Conservation (phyloP, 805 yeast genomes). For the Yamadazyma laniorum region DNA sequence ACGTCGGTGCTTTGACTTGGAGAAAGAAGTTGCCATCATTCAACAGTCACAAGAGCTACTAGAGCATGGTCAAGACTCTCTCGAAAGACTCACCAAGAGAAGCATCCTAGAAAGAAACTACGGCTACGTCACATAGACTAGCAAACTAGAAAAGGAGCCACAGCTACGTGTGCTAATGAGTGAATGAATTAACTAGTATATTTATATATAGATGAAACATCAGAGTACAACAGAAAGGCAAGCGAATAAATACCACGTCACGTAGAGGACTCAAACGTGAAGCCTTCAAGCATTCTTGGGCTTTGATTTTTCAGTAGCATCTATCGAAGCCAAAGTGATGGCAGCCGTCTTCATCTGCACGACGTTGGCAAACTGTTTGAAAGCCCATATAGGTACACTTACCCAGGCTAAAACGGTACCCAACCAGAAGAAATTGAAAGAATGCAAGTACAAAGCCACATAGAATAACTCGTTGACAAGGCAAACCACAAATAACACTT, state of each 20-base stretch:
- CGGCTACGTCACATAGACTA: conserved; percentile 17
- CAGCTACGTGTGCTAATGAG: conserved; percentile 15
- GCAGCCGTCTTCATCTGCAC: conserved; percentile 89
- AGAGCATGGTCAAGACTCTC: conserved; percentile 28
- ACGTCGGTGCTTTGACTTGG: conserved; percentile 38
- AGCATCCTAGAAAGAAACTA: conserved; percentile 28
- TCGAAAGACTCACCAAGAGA: conserved; percentile 26
- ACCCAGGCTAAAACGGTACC: conserved; percentile 58
- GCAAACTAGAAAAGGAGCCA: conserved; percentile 25
- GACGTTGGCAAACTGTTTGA: conserved; percentile 87
- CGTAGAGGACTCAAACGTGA: not conserved
- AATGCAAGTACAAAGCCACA: conserved; percentile 79
- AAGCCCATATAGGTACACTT: conserved; percentile 82
- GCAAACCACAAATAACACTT: conserved; percentile 82
- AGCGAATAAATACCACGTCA: conserved; percentile 1
- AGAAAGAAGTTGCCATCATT: conserved; percentile 33
- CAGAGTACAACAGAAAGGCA: not conserved
- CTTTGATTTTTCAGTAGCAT: conserved; percentile 48
- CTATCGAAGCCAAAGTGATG: conserved; percentile 70
- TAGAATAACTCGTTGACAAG: conserved; percentile 92
- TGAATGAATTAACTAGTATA: conserved; percentile 3
- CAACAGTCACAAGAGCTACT: conserved; percentile 28
- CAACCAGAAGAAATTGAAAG: conserved; percentile 59
- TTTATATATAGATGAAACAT: conserved; percentile 1
- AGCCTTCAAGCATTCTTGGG: conserved; percentile 1